These are phyloP conservation scores for Jasminum sambac DNA, from an alignment of 257 asterid species.

Conservation along the genomic window DNA sequence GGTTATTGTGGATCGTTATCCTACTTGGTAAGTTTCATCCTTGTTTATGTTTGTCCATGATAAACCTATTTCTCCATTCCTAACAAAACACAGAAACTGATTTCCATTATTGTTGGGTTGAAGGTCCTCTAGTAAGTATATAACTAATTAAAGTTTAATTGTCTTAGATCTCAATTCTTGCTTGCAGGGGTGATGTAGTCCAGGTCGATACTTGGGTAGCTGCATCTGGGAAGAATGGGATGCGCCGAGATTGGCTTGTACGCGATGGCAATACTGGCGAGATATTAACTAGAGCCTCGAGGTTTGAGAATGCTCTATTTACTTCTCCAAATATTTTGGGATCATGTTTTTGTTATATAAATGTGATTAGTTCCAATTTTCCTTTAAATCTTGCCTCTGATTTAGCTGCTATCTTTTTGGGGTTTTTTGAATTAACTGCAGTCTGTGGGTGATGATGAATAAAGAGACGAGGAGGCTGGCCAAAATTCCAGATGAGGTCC, in stretches of 20 bases:
- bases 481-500: conserved; percentile 91
- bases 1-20: conserved; percentile 86
- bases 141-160: conserved; percentile 1
- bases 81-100: neutral
- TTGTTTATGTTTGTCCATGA: neutral
- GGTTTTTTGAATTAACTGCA: conserved; percentile 31
- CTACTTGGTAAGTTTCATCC: conserved; percentile 71
- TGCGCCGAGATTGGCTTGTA: conserved; percentile 97
- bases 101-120: neutral
- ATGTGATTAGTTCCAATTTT: too few species aligned
- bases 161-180: conserved; percentile 24
- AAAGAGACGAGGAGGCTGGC: conserved; percentile 88
- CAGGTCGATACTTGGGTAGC: conserved; percentile 98
- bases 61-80: neutral
- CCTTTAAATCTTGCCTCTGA: neutral
- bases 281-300: conserved; percentile 80
- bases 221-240: conserved; percentile 95
- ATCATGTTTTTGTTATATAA: neutral
- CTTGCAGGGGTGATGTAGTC: conserved; percentile 89
- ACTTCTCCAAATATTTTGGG: neutral
- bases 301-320: conserved; percentile 43
- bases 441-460: conserved; percentile 97
- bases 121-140: conserved; percentile 11
- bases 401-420: conserved; percentile 9
- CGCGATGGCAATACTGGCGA: conserved; percentile 85